Evolutionary conservation across 257 asterid species (phyloP), one percentile per base, ranked within the genome.

Genomic region (Nicotiana attenuata): DNA sequence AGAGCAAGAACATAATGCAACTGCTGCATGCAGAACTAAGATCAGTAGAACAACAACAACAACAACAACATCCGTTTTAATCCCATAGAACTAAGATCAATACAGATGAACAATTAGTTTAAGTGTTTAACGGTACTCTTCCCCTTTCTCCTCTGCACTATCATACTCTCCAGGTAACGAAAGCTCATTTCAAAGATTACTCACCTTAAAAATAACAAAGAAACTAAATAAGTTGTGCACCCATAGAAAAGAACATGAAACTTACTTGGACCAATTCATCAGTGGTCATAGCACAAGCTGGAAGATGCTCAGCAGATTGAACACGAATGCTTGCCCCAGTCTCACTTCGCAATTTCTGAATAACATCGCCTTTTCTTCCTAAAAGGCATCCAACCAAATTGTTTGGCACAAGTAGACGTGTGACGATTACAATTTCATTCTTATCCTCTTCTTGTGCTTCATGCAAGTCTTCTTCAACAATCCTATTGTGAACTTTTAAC

Each of bases 281-380:
- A 53, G 84, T 85, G 85, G 80, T 87, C 92, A 81, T 84, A 69
- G 95, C 93, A 87, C 97, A 90, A 52, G 87, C 82, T 68, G 97
- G 91, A 80, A 92, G 92, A 85, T 87, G 88, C 22, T 92, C 97
- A 19, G 93, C 88, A 22, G 96, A 88, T 78, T 88, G 92, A 85
- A 94, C 88, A 47, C 95, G 96, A 83, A 94, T 91, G 88, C 87
- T 91, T 84, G 97, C 98, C 87, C 96, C 92, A 80, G 94, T 92
- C 86, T 91, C 93, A 57, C 89, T 89, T 61, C 97, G 92, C 87
- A 91, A 88, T 88, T 92, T 89, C 88, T 91, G 97, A 84, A 93
- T 94, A 85, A 94, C 96, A 79, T 94, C 97, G 50, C 98, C 94
- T 82, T 92, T 92, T 87, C 87, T 90, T 52, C 98, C 97, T 81